Percentiles rank a stretch among this genome's conserved stretches.
Evolutionary conservation across 352 stramenopile species (phyloP).

Genomic region (Pythium sp.): DNA sequence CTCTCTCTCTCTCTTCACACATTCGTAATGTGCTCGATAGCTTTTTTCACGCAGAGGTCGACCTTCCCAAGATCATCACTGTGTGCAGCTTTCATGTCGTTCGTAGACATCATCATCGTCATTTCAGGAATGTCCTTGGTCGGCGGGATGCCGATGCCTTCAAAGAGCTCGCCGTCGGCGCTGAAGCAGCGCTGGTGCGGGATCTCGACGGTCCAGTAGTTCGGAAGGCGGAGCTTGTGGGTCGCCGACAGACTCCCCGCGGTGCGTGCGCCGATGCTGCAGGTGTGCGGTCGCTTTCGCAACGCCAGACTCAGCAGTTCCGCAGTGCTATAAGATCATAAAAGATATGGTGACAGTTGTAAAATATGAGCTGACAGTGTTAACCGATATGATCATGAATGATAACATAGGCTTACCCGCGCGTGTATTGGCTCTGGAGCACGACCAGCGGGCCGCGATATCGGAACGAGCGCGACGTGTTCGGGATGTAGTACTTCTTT

Average conservation of each 20-base stretch:
- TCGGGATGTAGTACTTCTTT: constrained; percentile 64
- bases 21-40: constrained; percentile 72
- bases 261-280: constrained; percentile 51
- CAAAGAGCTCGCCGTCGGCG: constrained; percentile 52
- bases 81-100: background rate
- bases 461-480: constrained; percentile 44
- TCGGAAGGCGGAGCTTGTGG: constrained; percentile 65
- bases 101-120: background rate
- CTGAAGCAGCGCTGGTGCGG: constrained; percentile 73
- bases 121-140: constrained; percentile 31
- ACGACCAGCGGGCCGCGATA: constrained; percentile 70
- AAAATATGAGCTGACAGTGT: background rate
- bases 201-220: constrained; percentile 83
- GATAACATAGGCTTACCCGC: constrained; percentile 41
- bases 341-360: constrained; percentile 1
- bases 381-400: background rate
- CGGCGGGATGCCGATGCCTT: constrained; percentile 61
- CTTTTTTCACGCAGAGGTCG: constrained; percentile 64
- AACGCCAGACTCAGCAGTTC: constrained; percentile 70
- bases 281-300: constrained; percentile 59
- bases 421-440: constrained; percentile 74
- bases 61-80: constrained; percentile 21
- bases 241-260: constrained; percentile 65
- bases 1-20: constrained; percentile 18
- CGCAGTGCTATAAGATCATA: constrained; percentile 39